Base-by-base conservation (phyloP, 2,329 filamentous ascomycete genomes). In the Sphaerulina vaccinii region DNA sequence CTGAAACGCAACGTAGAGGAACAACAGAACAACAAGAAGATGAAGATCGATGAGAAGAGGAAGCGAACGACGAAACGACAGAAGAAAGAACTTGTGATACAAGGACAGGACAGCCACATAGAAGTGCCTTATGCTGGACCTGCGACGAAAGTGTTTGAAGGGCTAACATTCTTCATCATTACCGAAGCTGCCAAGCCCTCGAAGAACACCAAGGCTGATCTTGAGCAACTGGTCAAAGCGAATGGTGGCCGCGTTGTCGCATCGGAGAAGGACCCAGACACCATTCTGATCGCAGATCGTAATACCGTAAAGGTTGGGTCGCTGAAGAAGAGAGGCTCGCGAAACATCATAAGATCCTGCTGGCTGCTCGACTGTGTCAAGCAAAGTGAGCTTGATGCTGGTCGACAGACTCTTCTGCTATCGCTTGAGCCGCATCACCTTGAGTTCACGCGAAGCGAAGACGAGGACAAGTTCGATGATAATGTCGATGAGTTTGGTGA, bases 281-380 rank as follows among this genome's bases (percentile, higher is more conserved):
- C 87, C 57, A 76, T 93, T 29, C 77, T 91, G 44, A 74, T 97
- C 9, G 89, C 87, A 0, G 91, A 96, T 59, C 87, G 90, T 68
- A 87, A 73, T 42, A 77, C 81, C 0, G 84, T 97, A 60, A 91
- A 91, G 64, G 90, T 91, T 1, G 88, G 88, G 1, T 90, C 88
- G 8, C 71, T 96, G 7, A 83, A 90, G 55, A 95, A 93, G 63
- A 77, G 75, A 5, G 85, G 83, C 3, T 75, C 81, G 0, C 78
- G 81, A 5, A 85, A 89, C 60, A 85, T 99, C 44, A 78, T 97
- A 51, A 82, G 83, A 18, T 87, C 91, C 0, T 78, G 76, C 5
- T 99, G 93, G 93, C 73, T 97, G 2, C 75, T 88, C 22, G 90
- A 97, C 68, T 93, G 89, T 62, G 77, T 95, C 27, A 79, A 79